Evolutionary conservation across 176 grass and related monocot genomes (phyloP), one percentile per base, ranked within the genome.

Genomic region (Saccharum officinarum): DNA sequence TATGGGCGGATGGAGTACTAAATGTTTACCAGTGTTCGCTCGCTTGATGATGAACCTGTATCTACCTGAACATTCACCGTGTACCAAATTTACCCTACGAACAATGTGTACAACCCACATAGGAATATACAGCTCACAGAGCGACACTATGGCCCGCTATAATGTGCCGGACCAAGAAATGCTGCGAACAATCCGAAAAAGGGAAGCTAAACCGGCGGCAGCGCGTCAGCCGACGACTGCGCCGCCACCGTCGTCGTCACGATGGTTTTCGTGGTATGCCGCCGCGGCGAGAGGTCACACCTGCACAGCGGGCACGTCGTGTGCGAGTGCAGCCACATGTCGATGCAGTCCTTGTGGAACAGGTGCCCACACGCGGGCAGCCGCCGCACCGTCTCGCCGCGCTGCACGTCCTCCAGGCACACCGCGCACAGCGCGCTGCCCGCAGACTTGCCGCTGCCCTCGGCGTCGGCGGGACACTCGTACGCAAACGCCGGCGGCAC

Each of bases 331-430:
- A 79, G 60, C 77, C 77, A 66, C 60, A 47, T 33, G 77, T 80
- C 61, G 26, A 80, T 44, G 28, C 78, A 80, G 0, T 68, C 78
- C 63, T 8, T 67, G 18, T 84, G 83, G 83, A 84, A 84, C 34
- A 84, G 61, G 82, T 77, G 73, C 60, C 73, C 33, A 73, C 83
- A 84, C 73, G 62, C 61, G 15, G 73, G 82, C 73, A 84, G 14
- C 61, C 72, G 82, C 61, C 82, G 44, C 22, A 77, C 83, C 34
- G 62, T 11, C 45, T 77, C 73, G n/a, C 83, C 73, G 15, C 16
- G 60, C 46, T 7, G 78, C 26, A 67, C 42, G 28, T 50, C 78
- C 42, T 68, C 63, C 28, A 80, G 42, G 78, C 63, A 80, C 5
- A 80, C 78, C 40, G 63, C 42, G 44, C 78, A 80, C 42, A 50